Evolutionary conservation across 192 early-diverging fungal genomes (phyloP).

Genomic region (Coemansia sp.): DNA sequence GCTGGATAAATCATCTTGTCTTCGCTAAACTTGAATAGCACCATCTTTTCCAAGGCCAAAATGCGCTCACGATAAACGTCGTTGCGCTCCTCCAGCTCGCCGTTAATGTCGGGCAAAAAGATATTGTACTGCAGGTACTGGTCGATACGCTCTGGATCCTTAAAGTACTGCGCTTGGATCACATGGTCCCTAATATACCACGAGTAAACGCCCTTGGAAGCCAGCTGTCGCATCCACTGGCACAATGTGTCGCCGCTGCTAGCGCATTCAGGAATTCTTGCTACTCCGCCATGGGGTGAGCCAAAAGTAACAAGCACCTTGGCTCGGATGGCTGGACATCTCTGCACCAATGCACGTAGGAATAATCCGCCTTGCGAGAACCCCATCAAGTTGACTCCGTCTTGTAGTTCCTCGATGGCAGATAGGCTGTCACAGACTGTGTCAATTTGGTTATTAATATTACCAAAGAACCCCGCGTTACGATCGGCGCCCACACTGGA

Average conservation of each 20-base stretch:
- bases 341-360: slow-evolving; percentile 78
- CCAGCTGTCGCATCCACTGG: slow-evolving; percentile 73
- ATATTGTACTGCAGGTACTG: slow-evolving; percentile 76
- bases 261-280: slow-evolving; percentile 78
- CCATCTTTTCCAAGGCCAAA: slow-evolving; percentile 67
- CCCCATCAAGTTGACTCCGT: slow-evolving; percentile 88
- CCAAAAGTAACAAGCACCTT: slow-evolving; percentile 86
- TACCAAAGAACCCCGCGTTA: slow-evolving; percentile 84
- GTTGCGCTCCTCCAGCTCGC: slow-evolving; percentile 65
- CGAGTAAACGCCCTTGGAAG: slow-evolving; percentile 79
- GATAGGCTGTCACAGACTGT: slow-evolving; percentile 72
- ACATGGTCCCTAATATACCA: slow-evolving; percentile 80
- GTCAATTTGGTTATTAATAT: slow-evolving; percentile 77
- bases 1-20: slow-evolving; percentile 77
- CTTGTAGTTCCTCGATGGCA: slow-evolving; percentile 60
- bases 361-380: slow-evolving; percentile 84
- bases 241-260: slow-evolving; percentile 62
- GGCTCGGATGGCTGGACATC: slow-evolving; percentile 74
- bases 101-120: slow-evolving; percentile 89
- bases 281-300: slow-evolving; percentile 78
- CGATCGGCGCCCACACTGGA: slow-evolving; percentile 69
- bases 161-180: slow-evolving; percentile 95
- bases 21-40: slow-evolving; percentile 78
- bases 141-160: slow-evolving; percentile 64
- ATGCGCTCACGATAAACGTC: slow-evolving; percentile 63